Base-by-base conservation (phyloP, 306 rosid species). In the Amphicarpaea edgeworthii region DNA sequence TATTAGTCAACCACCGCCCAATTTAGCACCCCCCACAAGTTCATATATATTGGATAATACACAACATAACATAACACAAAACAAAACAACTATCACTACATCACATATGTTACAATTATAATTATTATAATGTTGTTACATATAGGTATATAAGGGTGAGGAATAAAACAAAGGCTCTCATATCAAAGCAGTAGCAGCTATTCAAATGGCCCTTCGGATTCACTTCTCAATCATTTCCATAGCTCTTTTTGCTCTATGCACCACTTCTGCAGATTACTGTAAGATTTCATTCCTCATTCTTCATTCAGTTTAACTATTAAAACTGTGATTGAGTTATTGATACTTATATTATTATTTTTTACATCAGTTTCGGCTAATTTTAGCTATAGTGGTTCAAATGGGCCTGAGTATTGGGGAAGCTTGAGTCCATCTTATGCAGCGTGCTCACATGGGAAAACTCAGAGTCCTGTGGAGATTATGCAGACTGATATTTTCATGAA, bases 401-500 rank as follows among this genome's bases (percentile, higher is more conserved):
- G 99, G 5, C 97, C 96, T 14, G 23, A 40, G 8, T 64, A 78
- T 4, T 92, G 99, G 99, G 99, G 96, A 80, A 83, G 66, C 16
- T 47, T 95, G 75, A 85, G 76, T 68, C 93, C 96, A 50, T 2
- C 3, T 1, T 92, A 40, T 83, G 14, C 80, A 19, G 32, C 71
- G 0, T 95, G 98, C 73, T 77, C 89, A 47, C 68, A 72, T 12
- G 98, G 98, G 26, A 87, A 86, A 80, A 3, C 47, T 46, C 97
- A 95, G 51, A 85, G 97, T 40, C 97, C 99, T 5, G 80, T 95
- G 81, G 72, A 92, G 43, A 78, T 92, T 46, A 41, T 26, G 16
- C 74, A 62, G 67, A 16, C 49, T 11, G 16, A 51, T 28, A 50
- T 83, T 23, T 23, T 75, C 9, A 14, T 7, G 5, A 72, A 34